Evolutionary conservation across 148 eudicot species (phyloP).

Genomic region (Rhododendron henanense): DNA sequence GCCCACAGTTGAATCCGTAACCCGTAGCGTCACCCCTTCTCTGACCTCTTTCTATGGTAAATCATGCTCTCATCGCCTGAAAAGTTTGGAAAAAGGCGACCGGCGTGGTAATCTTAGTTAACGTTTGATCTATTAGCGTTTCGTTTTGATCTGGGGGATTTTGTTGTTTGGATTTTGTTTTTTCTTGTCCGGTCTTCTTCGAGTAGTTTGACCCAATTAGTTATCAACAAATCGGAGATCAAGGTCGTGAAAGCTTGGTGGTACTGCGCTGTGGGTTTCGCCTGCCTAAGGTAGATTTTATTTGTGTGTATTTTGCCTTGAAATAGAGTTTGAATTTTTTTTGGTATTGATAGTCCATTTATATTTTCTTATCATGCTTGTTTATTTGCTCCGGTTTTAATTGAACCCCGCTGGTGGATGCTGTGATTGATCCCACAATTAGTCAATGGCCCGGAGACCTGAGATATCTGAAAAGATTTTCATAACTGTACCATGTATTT

Average conservation of each 20-base stretch:
- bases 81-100: conserved; percentile 74
- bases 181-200: neutral
- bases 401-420: neutral
- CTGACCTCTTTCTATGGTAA: conserved; percentile 42
- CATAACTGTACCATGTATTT: neutral
- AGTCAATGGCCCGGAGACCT: neutral
- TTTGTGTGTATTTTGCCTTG: neutral
- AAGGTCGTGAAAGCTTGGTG: conserved; percentile 4
- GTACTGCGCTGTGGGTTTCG: neutral
- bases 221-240: neutral
- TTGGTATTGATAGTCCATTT: neutral
- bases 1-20: conserved; percentile 38
- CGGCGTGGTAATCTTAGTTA: conserved; percentile 98
- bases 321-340: neutral
- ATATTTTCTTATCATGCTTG: neutral
- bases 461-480: neutral
- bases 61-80: conserved; percentile 65
- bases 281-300: neutral
- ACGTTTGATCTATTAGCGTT: conserved; percentile 22
- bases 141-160: neutral
- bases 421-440: neutral
- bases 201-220: neutral
- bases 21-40: conserved; percentile 37
- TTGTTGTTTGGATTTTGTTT: neutral
- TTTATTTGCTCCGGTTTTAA: neutral